These are phyloP conservation scores for Vitis hybrid DNA, from an alignment of 177 flowering plant species.

Conservation along the genomic window DNA sequence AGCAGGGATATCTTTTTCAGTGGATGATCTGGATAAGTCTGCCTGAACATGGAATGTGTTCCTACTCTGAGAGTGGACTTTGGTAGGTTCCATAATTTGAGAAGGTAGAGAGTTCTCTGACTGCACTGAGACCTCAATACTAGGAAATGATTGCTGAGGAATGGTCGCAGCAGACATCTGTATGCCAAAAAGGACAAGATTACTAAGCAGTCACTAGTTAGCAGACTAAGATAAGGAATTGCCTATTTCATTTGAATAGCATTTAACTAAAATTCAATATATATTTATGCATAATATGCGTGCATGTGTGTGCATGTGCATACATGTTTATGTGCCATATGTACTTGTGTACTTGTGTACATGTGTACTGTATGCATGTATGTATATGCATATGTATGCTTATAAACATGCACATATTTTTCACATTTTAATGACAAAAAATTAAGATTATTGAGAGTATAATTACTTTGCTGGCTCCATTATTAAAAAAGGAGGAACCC, in stretches of 20 bases:
- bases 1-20: conserved; percentile 25
- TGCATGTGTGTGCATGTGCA: no score
- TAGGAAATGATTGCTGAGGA: conserved; percentile 43
- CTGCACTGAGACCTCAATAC: conserved; percentile 41
- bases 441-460: not conserved
- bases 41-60: conserved; percentile 21
- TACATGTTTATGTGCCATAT: no score
- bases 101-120: conserved; percentile 29
- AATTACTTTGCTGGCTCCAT: conserved; percentile 43
- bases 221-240: not conserved
- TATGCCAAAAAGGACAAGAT: conserved; percentile 5
- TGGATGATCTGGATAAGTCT: conserved; percentile 28
- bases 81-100: conserved; percentile 25
- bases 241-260: not conserved
- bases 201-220: no score
- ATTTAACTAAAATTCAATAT: not conserved
- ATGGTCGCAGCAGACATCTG: conserved; percentile 33
- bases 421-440: not conserved
- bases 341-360: no score
- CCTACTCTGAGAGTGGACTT: conserved; percentile 25
- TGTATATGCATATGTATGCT: not conserved
- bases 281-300: no score
- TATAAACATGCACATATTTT: not conserved
- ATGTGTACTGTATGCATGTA: no score
- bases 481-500: conserved; percentile 35